phyloP scores from a whole-genome alignment of 2,329 filamentous ascomycete genomes.

The Sporothrix sp. region DNA sequence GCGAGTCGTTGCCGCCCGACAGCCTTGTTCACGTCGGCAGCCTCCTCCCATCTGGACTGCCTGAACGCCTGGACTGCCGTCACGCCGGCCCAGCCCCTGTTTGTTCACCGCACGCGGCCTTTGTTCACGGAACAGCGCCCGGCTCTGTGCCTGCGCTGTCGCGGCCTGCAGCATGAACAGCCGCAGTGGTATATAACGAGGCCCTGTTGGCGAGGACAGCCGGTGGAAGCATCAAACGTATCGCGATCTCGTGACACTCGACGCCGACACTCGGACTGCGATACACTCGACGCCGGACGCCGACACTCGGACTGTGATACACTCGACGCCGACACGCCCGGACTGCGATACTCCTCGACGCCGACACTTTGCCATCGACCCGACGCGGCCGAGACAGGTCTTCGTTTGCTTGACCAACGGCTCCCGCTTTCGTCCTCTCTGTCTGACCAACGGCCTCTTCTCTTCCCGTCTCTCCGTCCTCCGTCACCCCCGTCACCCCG shows the following conservation, averaged over 20 bases:
- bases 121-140: conserved; percentile 1
- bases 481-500: too few species aligned
- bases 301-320: too few species aligned
- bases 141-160: neutral
- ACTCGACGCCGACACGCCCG: too few species aligned
- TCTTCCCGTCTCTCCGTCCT: neutral
- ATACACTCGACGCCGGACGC: too few species aligned
- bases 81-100: neutral
- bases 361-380: too few species aligned
- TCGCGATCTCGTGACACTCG: too few species aligned
- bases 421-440: neutral
- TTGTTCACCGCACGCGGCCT: neutral
- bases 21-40: neutral
- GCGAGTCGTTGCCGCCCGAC: neutral
- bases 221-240: neutral
- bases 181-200: neutral
- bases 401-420: too few species aligned
- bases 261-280: too few species aligned
- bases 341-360: too few species aligned
- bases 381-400: too few species aligned
- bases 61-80: neutral
- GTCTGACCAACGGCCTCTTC: neutral
- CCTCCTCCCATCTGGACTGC: neutral
- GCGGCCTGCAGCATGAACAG: conserved; percentile 2
- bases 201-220: too few species aligned